Conservation (phyloP, 495 filamentous ascomycete genomes). For the Aspergillus kassunensis region DNA sequence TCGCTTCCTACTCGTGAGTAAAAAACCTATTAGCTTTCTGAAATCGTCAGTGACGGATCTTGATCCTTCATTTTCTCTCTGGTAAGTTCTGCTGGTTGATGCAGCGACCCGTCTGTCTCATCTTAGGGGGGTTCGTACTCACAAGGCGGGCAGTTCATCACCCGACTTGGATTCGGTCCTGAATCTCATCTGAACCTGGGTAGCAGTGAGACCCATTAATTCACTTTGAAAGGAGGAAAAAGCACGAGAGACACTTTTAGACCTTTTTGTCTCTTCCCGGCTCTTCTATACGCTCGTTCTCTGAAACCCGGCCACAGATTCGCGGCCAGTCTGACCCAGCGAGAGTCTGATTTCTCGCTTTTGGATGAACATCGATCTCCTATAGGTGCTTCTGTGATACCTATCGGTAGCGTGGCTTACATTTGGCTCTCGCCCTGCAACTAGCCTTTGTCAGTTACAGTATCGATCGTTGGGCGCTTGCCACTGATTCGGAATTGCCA, state of each 20-base stretch:
- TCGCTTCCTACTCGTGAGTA: constrained; percentile 16
- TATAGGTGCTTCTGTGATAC: constrained; percentile 24
- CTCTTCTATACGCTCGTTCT: constrained; percentile 9
- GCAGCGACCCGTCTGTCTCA: constrained; percentile 30
- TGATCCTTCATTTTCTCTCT: constrained; percentile 14
- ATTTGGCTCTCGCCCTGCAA: constrained; percentile 34
- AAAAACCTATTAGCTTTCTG: constrained; percentile 35
- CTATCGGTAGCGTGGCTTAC: constrained; percentile 23
- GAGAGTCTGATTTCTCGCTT: constrained; percentile 3
- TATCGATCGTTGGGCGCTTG: constrained; percentile 23
- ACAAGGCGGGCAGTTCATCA: constrained; percentile 32
- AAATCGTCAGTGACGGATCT: constrained; percentile 20
- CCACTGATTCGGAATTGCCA: constrained; percentile 37
- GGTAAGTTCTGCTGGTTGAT: constrained; percentile 36
- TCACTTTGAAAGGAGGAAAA: constrained; percentile 8
- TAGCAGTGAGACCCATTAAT: constrained; percentile 13
- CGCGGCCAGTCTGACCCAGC: constrained; percentile 10
- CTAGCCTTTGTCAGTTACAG: constrained; percentile 33
- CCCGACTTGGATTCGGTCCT: constrained; percentile 15
- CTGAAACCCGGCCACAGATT: constrained; percentile 13
- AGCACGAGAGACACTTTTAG: constrained; percentile 21
- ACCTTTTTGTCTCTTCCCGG: constrained; percentile 24
- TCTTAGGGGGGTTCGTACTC: constrained; percentile 29
- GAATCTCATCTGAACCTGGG: constrained; percentile 7
- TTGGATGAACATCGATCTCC: constrained; percentile 21